These are phyloP conservation scores for Cucurbita moschata DNA, from an alignment of 306 rosid genomes.

Conservation along the genomic window DNA sequence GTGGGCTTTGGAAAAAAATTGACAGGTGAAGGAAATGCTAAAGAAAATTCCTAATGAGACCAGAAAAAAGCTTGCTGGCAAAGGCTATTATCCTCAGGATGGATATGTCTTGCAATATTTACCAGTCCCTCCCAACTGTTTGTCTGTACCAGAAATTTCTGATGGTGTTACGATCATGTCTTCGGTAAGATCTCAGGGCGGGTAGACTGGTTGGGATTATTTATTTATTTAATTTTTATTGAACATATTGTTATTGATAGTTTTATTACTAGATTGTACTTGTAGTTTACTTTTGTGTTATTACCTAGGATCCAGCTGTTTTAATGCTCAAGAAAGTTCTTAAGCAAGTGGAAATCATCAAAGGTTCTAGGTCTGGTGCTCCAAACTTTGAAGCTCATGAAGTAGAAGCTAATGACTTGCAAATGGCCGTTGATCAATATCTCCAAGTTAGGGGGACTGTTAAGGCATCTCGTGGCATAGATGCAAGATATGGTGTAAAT, in stretches of 20 bases:
- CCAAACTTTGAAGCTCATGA: conserved; percentile 76
- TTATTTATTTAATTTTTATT: neutral
- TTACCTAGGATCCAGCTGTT: conserved; percentile 68
- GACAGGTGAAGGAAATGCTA: conserved; percentile 59
- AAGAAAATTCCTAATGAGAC: conserved; percentile 58
- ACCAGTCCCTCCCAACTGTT: conserved; percentile 92
- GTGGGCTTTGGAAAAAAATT: conserved; percentile 11
- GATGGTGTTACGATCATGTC: conserved; percentile 87
- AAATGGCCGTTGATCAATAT: conserved; percentile 50
- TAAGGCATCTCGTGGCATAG: conserved; percentile 54
- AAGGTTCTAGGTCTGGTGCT: conserved; percentile 63
- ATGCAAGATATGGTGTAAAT: conserved; percentile 47
- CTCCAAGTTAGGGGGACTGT: conserved; percentile 74
- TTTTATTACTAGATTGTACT: neutral
- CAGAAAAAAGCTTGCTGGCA: conserved; percentile 46
- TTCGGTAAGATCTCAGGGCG: conserved; percentile 38
- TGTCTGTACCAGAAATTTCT: conserved; percentile 87
- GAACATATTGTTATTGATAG: neutral
- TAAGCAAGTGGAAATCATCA: conserved; percentile 51
- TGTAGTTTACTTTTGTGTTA: neutral
- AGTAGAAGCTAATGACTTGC: conserved; percentile 79
- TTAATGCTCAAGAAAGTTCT: conserved; percentile 66
- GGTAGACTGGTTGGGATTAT: conserved; percentile 7
- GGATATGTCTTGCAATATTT: conserved; percentile 59
- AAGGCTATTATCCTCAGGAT: conserved; percentile 80